Base-by-base conservation (phyloP, 352 stramenopile species). In the Globisporangium viniferum region DNA sequence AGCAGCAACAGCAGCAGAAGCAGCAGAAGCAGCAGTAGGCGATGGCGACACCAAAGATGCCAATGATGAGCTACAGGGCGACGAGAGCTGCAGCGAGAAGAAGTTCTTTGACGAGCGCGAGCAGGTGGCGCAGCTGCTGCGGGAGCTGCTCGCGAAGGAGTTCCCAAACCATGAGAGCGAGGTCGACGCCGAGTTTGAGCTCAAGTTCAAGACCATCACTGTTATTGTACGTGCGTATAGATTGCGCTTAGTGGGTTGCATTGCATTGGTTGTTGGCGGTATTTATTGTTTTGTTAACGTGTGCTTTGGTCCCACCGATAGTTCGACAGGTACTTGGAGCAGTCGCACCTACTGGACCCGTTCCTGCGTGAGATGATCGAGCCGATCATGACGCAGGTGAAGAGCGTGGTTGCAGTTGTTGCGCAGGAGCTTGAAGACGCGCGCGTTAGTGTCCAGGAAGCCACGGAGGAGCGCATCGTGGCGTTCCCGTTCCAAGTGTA, bases 251-350 rank as follows among this genome's bases (percentile, higher is more conserved):
- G 8, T n/a, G 35, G 9, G 35, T 8, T 39, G 1, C 5, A 10
- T 2, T 39, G 35, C 1, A 10, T 39, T 39, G 5, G 1, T 12
- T 39, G 35, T 62, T 55, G 14, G n/a, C 35, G 35, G 61, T 49
- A 51, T 66, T 54, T 24, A 24, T 24, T 24, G 24, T 24, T 24
- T 24, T 24, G 14, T 18, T 66, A 48, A 10, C n/a, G 24, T 31
- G 24, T 31, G 29, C 24, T 24, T 24, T 24, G 24, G 24, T 24
- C 24, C 24, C 24, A 24, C 24, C 24, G 24, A 24, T 59, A 93
- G 86, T 61, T 94, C 57, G 93, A 86, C 79, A 95, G 89, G 79
- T 97, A 91, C 82, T 80, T 81, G 84, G 93, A 97, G 73, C 86
- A 97, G 72, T 84, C 89, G 15, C 78, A 95, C 56, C 71, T 99